Percentiles rank a stretch among this genome's conserved stretches.
Evolutionary conservation across 2,329 filamentous ascomycete genomes (phyloP).

Genomic region (Alternaria infectoria): DNA sequence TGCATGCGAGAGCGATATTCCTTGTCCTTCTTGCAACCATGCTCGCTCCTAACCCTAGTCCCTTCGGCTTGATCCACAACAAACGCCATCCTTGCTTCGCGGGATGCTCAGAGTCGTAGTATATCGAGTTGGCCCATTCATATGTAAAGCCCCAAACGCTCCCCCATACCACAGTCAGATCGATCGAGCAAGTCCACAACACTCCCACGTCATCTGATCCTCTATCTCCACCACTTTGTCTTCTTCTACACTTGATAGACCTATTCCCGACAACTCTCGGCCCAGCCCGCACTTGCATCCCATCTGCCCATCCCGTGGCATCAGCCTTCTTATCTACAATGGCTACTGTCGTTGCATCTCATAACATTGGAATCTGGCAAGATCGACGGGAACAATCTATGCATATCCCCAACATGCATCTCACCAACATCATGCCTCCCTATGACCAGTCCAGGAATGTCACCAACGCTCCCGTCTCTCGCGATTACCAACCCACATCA

Average conservation of each 20-base stretch:
- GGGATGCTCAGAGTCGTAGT: slow-evolving; percentile 35
- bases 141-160: slow-evolving; percentile 46
- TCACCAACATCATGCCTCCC: slow-evolving; percentile 36
- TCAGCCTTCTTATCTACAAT: slow-evolving; percentile 36
- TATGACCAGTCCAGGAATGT: slow-evolving; percentile 39
- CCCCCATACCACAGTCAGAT: slow-evolving; percentile 32
- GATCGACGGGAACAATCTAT: slow-evolving; percentile 38
- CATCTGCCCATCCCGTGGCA: slow-evolving; percentile 22
- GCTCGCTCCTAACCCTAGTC: slow-evolving; percentile 38
- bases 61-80: slow-evolving; percentile 38
- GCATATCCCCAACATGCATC: slow-evolving; percentile 40
- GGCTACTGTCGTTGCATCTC: slow-evolving; percentile 47
- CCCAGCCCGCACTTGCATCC: slow-evolving; percentile 30
- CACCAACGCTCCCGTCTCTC: slow-evolving; percentile 32
- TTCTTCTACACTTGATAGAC: slow-evolving; percentile 28
- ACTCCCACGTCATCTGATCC: slow-evolving; percentile 39
- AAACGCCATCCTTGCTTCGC: slow-evolving; percentile 43
- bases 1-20: slow-evolving; percentile 41
- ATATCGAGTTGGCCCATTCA: slow-evolving; percentile 34
- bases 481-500: slow-evolving; percentile 39
- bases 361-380: slow-evolving; percentile 45
- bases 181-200: slow-evolving; percentile 37
- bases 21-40: slow-evolving; percentile 42
- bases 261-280: slow-evolving; percentile 29
- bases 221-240: slow-evolving; percentile 23